Evolutionary conservation across 768 basidiomycete genomes (phyloP), one percentile per base, ranked within the genome.

Genomic region (Tubosaeta sp.): DNA sequence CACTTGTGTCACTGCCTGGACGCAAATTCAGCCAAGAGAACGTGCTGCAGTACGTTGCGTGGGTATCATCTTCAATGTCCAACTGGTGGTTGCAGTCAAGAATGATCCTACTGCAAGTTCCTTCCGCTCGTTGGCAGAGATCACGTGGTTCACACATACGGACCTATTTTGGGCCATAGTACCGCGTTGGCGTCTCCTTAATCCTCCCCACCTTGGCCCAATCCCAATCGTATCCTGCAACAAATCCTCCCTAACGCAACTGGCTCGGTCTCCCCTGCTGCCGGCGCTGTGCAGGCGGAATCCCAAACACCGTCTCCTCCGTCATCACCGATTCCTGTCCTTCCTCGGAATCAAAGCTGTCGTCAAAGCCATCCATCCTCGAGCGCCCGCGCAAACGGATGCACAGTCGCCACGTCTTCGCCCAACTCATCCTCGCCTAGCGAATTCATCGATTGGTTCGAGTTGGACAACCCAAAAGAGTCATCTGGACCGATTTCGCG

Each of bases 251-350:
- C 86, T 84, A n/a, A 79, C 73, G 72, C 54, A 87, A 56, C 44
- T 73, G 64, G 14, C 63, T 59, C 30, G 32, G 65, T 53, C 45
- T 62, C 38, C 50, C 44, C 32, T 62, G 63, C 52, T 67, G 62
- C 42, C 36, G 24, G 30, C 81, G 70, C 53, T 77, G 76, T 31
- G 73, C 78, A 35, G 82, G 82, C 9, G 77, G 76, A 11, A 81
- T 78, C 14, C 87, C 87, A 67, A 90, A 89, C 48, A 89, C 68
- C 12, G 87, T 87, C 65, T 88, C 84, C 59, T 83, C 82, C 44
- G 75, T 71, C 22, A 55, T 61, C 35, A 63, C 67, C 0, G 24
- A 48, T 4, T 24, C 55, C 31, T 46, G 43, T 29, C 40, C 45
- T 6, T n/a, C 56, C 12, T 73, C 76, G 34, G 79, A 77, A 46